Conservation (phyloP, 2,329 filamentous ascomycete species). For the Talaromyces rugulosus region DNA sequence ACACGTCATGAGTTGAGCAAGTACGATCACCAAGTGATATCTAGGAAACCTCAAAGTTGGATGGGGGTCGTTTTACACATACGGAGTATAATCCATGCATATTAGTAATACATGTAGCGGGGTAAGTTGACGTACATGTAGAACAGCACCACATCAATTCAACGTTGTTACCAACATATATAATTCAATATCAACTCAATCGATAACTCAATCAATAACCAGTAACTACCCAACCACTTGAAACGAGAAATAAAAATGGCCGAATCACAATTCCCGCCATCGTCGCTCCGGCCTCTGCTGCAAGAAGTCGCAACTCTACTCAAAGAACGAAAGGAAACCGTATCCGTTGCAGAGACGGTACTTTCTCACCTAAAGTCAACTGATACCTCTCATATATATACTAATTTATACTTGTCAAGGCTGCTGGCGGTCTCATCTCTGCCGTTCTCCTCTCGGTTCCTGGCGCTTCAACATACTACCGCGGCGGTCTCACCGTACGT, state of each 20-base stretch:
- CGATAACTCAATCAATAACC: not conserved
- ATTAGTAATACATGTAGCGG: not conserved
- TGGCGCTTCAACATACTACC: constrained; percentile 56
- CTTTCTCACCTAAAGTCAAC: not conserved
- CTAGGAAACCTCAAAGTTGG: not conserved
- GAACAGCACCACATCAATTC: not conserved
- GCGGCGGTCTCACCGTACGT: constrained; percentile 55
- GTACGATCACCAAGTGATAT: not conserved
- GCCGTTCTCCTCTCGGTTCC: constrained; percentile 55
- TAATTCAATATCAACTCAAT: not conserved
- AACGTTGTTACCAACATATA: too few species aligned
- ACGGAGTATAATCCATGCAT: not conserved
- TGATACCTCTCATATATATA: not conserved
- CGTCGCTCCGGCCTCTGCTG: constrained; percentile 39
- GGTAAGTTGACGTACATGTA: not conserved
- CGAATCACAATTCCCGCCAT: constrained; percentile 27
- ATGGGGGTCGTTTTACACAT: not conserved
- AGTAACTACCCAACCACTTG: not conserved
- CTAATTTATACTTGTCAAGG: constrained; percentile 30
- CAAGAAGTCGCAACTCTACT: constrained; percentile 51
- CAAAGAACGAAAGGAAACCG: constrained; percentile 52
- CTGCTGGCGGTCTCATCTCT: constrained; percentile 60
- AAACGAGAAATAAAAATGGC: constrained; percentile 1
- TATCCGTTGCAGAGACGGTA: constrained; percentile 60
- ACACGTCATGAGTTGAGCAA: too few species aligned